These are phyloP conservation scores for Leptosphaerulina australis DNA, from an alignment of 2,329 filamentous ascomycete genomes.

Conservation along the genomic window DNA sequence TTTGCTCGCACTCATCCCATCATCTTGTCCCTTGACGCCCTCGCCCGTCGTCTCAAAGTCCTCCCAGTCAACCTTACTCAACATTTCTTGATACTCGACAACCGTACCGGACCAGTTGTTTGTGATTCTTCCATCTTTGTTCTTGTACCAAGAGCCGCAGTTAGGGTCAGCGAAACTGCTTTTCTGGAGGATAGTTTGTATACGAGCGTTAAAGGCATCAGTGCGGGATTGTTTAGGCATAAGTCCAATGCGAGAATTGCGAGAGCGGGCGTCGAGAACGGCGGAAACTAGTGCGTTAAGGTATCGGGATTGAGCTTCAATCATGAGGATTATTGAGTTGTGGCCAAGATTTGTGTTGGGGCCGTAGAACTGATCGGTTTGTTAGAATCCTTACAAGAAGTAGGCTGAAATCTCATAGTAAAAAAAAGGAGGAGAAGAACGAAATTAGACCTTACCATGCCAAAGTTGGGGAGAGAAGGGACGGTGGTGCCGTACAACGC, in stretches of 20 bases:
- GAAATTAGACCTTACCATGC: no score
- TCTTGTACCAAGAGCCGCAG: conserved; percentile 65
- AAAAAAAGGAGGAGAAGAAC: no score
- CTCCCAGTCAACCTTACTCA: conserved; percentile 52
- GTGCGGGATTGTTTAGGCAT: conserved; percentile 52
- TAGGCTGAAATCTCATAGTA: no score
- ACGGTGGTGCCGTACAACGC: conserved; percentile 61
- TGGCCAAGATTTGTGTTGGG: conserved; percentile 62
- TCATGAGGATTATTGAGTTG: conserved; percentile 67
- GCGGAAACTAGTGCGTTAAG: conserved; percentile 58
- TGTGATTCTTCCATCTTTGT: conserved; percentile 59
- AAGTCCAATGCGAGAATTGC: conserved; percentile 53
- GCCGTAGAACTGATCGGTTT: conserved; percentile 64
- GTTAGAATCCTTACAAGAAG: no score
- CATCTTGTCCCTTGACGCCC: no score
- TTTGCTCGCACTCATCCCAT: conserved; percentile 34
- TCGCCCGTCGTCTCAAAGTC: conserved; percentile 50
- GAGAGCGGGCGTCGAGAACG: conserved; percentile 54
- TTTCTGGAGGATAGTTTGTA: conserved; percentile 54
- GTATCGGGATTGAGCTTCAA: conserved; percentile 63
- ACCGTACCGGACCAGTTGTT: conserved; percentile 64
- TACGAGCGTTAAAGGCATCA: conserved; percentile 53
- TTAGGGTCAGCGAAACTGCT: conserved; percentile 61
- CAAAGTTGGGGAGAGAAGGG: conserved; percentile 61
- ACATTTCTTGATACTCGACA: conserved; percentile 60